These are phyloP conservation scores for Ceratocystiopsis minuta DNA, from an alignment of 2,329 filamentous ascomycete species.

Conservation along the genomic window DNA sequence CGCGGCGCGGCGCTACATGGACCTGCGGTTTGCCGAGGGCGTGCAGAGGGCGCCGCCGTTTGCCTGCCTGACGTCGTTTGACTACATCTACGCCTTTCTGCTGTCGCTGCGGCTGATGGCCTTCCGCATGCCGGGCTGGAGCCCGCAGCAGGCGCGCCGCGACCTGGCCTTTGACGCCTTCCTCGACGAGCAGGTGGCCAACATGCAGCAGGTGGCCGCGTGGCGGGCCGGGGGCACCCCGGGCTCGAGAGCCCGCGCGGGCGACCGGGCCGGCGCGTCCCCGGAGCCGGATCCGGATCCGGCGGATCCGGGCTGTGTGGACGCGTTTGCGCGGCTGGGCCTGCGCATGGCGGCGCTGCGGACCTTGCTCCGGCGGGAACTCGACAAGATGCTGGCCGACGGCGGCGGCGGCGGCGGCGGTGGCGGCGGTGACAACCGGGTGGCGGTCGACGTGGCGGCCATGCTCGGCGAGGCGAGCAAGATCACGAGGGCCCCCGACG, in stretches of 20 bases:
- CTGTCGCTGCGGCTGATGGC: conserved; percentile 28
- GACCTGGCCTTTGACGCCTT: conserved; percentile 19
- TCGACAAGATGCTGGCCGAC: conserved; percentile 1
- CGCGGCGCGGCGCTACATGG: conserved; percentile 23
- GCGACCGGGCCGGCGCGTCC: too few species aligned
- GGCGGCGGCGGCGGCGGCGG: too few species aligned
- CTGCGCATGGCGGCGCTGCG: conserved; percentile 8
- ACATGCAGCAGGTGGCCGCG: conserved; percentile 14
- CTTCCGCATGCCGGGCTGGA: conserved; percentile 28
- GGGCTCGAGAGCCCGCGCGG: too few species aligned
- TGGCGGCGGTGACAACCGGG: too few species aligned
- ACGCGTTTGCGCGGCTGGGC: conserved; percentile 9
- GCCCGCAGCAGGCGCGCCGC: conserved; percentile 18
- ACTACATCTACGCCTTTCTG: conserved; percentile 29
- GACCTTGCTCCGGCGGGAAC: conserved; percentile 5
- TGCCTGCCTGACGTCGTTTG: conserved; percentile 26
- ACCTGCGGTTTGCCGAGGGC: conserved; percentile 11
- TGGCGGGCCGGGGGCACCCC: conserved; percentile 6
- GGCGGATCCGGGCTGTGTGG: background rate
- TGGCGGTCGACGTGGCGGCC: too few species aligned
- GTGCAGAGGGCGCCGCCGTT: conserved; percentile 19
- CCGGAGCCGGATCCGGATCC: too few species aligned
- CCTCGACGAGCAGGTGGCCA: conserved; percentile 15
- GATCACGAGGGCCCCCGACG: too few species aligned
- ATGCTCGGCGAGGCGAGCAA: too few species aligned